phyloP scores from a whole-genome alignment of 805 yeast species.

The Candida qinlingensis region DNA sequence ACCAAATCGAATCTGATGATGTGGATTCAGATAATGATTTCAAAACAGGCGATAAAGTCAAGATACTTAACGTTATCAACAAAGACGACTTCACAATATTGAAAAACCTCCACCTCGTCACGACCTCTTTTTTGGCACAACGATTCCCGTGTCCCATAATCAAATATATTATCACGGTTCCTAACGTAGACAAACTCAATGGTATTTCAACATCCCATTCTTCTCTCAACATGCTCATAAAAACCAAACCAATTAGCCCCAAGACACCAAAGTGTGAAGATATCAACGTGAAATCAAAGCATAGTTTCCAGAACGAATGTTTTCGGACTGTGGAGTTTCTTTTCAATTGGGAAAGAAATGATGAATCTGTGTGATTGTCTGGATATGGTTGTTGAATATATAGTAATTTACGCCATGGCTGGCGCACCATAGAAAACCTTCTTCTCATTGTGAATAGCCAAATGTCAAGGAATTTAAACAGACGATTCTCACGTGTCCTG shows the following conservation, averaged over 20 bases:
- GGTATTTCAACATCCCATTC: slow-evolving; percentile 48
- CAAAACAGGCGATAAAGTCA: slow-evolving; percentile 83
- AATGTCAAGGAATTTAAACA: too few relatives aligned
- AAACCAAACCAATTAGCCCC: slow-evolving; percentile 60
- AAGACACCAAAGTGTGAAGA: slow-evolving; percentile 62
- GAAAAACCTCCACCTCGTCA: not conserved
- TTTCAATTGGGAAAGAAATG: slow-evolving; percentile 75
- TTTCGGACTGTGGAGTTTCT: slow-evolving; percentile 69
- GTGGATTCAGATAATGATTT: slow-evolving; percentile 85
- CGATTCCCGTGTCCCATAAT: not conserved
- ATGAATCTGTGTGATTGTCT: slow-evolving; percentile 81
- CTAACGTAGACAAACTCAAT: slow-evolving; percentile 19
- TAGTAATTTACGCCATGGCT: slow-evolving; percentile 77
- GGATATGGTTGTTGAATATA: slow-evolving; percentile 85
- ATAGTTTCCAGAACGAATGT: slow-evolving; percentile 59
- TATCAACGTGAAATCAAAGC: slow-evolving; percentile 65
- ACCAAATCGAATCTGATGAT: slow-evolving; percentile 94
- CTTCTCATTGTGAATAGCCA: not conserved
- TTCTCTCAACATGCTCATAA: slow-evolving; percentile 50
- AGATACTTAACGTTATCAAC: slow-evolving; percentile 61
- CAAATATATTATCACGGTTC: slow-evolving; percentile 7
- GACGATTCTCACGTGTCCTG: too few relatives aligned
- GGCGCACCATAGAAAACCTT: slow-evolving; percentile 2
- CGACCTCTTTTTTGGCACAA: not conserved
- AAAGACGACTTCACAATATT: slow-evolving; percentile 54